phyloP scores from a whole-genome alignment of 208 protist species.

The Leishmania major region DNA sequence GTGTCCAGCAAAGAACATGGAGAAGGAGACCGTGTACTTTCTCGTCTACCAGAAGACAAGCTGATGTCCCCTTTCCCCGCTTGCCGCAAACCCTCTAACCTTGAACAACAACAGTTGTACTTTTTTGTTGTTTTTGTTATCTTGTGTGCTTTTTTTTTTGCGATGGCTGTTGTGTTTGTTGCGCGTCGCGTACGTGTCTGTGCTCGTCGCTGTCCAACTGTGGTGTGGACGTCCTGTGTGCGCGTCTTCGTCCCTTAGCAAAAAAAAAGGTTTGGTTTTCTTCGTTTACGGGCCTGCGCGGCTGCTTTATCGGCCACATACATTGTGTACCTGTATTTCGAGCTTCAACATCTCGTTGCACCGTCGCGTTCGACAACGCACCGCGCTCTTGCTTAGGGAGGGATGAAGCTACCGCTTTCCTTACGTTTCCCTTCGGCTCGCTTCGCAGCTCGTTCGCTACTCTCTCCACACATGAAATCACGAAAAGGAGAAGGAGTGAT shows the following conservation, averaged over 20 bases:
- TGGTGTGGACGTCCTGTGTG: too few species aligned
- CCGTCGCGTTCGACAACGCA: neutral
- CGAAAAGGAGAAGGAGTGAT: neutral
- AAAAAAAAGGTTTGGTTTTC: neutral
- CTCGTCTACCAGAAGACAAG: conserved; percentile 67
- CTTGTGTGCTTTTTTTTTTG: neutral
- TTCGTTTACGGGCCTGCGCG: neutral
- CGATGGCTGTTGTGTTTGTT: neutral
- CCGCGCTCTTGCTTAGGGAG: neutral
- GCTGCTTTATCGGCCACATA: neutral
- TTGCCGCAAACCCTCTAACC: neutral
- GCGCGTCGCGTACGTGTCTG: too few species aligned
- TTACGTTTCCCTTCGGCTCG: neutral
- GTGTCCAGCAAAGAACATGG: conserved; percentile 24
- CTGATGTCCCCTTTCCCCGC: neutral
- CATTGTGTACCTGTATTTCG: neutral
- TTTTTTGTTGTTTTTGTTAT: neutral
- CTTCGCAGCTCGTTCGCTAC: neutral
- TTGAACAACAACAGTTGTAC: neutral
- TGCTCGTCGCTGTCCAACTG: too few species aligned
- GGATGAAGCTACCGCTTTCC: neutral
- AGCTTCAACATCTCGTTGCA: neutral
- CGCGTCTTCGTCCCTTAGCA: conserved; percentile 3
- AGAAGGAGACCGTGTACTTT: conserved; percentile 77
- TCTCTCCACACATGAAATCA: neutral